Conservation (phyloP, 768 basidiomycete species). For the Hirschioporus abietinus region DNA sequence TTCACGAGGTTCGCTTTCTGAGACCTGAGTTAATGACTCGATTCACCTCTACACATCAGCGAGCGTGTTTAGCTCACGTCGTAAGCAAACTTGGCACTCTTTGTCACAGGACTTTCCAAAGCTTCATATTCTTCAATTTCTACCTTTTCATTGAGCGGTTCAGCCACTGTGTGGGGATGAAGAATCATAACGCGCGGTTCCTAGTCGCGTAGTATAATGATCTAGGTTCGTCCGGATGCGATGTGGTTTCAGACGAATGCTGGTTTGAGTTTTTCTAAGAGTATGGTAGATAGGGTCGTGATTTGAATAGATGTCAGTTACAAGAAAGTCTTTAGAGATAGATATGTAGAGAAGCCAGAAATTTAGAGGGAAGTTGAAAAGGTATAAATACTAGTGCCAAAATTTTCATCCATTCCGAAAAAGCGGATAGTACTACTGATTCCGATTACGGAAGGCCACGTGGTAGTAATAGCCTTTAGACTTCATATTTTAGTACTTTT, state of each 20-base stretch:
- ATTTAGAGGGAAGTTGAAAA: too few relatives aligned
- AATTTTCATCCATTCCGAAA: not conserved
- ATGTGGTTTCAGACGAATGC: not conserved
- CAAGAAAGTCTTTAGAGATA: too few relatives aligned
- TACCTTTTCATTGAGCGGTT: not conserved
- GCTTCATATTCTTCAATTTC: not conserved
- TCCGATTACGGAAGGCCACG: not conserved
- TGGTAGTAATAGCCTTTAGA: not conserved
- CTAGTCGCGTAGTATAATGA: not conserved
- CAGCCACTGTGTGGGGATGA: not conserved
- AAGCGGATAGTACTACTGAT: too few relatives aligned
- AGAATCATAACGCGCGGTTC: not conserved
- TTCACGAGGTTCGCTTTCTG: constrained; percentile 59
- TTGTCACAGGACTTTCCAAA: constrained; percentile 51
- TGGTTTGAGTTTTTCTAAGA: not conserved
- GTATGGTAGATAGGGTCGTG: too few relatives aligned
- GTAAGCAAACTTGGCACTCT: constrained; percentile 52
- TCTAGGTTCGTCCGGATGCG: not conserved
- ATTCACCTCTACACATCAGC: constrained; percentile 5
- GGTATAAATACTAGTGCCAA: not conserved
- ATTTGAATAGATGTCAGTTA: too few relatives aligned
- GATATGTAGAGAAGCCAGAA: too few relatives aligned
- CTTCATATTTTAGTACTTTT: too few relatives aligned
- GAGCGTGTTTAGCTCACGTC: constrained; percentile 33
- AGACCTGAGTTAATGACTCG: constrained; percentile 6